Conservation (phyloP, 129 eudicot species). For the Rutidosis leptorrhynchoides region DNA sequence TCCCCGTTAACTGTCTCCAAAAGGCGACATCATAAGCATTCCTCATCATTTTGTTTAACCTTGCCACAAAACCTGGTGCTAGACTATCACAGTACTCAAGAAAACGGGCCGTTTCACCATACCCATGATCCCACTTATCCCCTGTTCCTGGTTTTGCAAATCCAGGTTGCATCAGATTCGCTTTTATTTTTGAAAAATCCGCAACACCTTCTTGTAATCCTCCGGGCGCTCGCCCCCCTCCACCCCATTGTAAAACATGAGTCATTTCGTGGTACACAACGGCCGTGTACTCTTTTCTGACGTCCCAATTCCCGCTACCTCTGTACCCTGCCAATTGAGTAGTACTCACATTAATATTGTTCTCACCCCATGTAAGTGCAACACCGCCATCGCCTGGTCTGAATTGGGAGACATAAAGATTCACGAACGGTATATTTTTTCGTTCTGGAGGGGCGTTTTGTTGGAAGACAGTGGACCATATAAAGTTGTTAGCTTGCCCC, state of each 20-base stretch:
- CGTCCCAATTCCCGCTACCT: not conserved
- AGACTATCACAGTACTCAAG: slow-evolving; percentile 27
- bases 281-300: slow-evolving; percentile 18
- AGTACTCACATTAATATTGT: slow-evolving; percentile 20
- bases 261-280: slow-evolving; percentile 39
- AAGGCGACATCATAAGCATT: not conserved
- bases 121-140: slow-evolving; percentile 22
- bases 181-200: slow-evolving; percentile 16
- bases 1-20: slow-evolving; percentile 18
- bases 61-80: slow-evolving; percentile 4
- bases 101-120: slow-evolving; percentile 26
- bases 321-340: not conserved
- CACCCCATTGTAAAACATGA: slow-evolving; percentile 34
- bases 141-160: slow-evolving; percentile 11
- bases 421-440: slow-evolving; percentile 2
- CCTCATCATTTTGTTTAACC: slow-evolving; percentile 28
- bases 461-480: slow-evolving; percentile 13
- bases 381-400: slow-evolving; percentile 1
- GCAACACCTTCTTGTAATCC: slow-evolving; percentile 26
- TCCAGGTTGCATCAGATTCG: not conserved
- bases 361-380: slow-evolving; percentile 3
- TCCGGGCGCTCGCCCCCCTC: slow-evolving; percentile 20
- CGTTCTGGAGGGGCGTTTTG: slow-evolving; percentile 10
- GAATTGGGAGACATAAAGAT: not conserved
- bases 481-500: slow-evolving; percentile 3